Evolutionary conservation across 2,329 filamentous ascomycete genomes (phyloP), one percentile per base, ranked within the genome.

Genomic region (Xylariaceae sp.): DNA sequence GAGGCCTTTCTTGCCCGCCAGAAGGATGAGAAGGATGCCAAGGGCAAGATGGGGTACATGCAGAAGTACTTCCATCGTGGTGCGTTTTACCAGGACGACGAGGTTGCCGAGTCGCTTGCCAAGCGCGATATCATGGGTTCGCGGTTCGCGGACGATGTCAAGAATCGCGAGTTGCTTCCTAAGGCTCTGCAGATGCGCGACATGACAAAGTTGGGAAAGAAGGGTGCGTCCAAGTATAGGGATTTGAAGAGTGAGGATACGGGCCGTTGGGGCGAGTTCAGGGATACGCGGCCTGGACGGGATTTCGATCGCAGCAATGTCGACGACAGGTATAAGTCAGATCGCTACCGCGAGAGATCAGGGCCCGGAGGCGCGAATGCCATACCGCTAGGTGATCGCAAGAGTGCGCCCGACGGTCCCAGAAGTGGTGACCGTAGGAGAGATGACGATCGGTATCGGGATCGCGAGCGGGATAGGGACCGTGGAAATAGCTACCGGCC

Each of bases 21-120:
- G 74, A 85, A 88, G 67, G 88, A 89, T 63, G 92, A 96, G 64
- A 89, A 90, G 68, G 86, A 89, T 62, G 75, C 80, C 54, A 87
- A 88, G 62, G 91, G 91, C 56, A 88, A 93, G 75, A 90, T 94
- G 81, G 83, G 83, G 1, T 97, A 86, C 73, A 90, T 97, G 89
- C 92, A 97, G 71, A 92, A 92, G 72, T 99, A 97, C 77, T 92
- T 90, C 75, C 94, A 99, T 80, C 93, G 92, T 76, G 94, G 94
- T 53, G 94, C 94, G 13, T 99, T 97, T 78, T 97, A 90, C 78
- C 89, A 88, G 66, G 90, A 92, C 55, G 89, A 95, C 67, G 82
- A 87, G 55, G 85, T 87, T 66, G 85, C 85, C 13, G 85, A 89
- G 63, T 90, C 90, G 0, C 78, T 97, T 51, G 86, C 89, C 64